phyloP scores from a whole-genome alignment of 2,329 filamentous ascomycete genomes.

The Phaeosphaeria sp. region DNA sequence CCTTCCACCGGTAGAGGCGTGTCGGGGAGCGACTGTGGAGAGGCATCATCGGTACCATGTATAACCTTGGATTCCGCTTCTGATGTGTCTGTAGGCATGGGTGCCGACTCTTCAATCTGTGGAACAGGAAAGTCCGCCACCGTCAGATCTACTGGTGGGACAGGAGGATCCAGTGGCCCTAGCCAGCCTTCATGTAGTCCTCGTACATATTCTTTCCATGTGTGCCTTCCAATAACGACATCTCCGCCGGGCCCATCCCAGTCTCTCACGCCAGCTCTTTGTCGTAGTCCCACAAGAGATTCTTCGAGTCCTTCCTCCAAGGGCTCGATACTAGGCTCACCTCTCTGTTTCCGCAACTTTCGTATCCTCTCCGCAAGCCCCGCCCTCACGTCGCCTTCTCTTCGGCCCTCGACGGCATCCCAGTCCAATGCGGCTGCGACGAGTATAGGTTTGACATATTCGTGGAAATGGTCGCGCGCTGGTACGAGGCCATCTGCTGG shows the following conservation, averaged over 20 bases:
- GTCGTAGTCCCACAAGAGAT: conserved; percentile 69
- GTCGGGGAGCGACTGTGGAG: conserved; percentile 36
- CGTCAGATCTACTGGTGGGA: conserved; percentile 16
- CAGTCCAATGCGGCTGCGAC: conserved; percentile 91
- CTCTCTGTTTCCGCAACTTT: conserved; percentile 65
- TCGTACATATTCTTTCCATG: conserved; percentile 97
- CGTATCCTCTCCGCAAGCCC: conserved; percentile 87
- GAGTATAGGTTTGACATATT: conserved; percentile 93
- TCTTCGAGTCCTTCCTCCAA: conserved; percentile 60
- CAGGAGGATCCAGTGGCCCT: conserved; percentile 75
- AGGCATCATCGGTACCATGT: conserved; percentile 41
- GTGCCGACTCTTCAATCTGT: conserved; percentile 8
- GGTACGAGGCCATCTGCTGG: conserved; percentile 83
- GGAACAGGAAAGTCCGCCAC: conserved; percentile 23
- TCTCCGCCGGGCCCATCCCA: conserved; percentile 81
- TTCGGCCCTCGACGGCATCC: conserved; percentile 91
- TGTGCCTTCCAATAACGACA: conserved; percentile 85
- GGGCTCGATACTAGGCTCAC: conserved; percentile 56
- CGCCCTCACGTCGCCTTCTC: conserved; percentile 90
- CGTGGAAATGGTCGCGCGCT: conserved; percentile 93
- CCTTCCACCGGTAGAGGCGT: conserved; percentile 33
- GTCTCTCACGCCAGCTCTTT: conserved; percentile 70
- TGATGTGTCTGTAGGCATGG: not conserved
- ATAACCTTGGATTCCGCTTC: conserved; percentile 9
- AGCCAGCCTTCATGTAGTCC: conserved; percentile 97